These are phyloP conservation scores for Claviceps fusiformis DNA, from an alignment of 2,329 filamentous ascomycete species.

Conservation along the genomic window DNA sequence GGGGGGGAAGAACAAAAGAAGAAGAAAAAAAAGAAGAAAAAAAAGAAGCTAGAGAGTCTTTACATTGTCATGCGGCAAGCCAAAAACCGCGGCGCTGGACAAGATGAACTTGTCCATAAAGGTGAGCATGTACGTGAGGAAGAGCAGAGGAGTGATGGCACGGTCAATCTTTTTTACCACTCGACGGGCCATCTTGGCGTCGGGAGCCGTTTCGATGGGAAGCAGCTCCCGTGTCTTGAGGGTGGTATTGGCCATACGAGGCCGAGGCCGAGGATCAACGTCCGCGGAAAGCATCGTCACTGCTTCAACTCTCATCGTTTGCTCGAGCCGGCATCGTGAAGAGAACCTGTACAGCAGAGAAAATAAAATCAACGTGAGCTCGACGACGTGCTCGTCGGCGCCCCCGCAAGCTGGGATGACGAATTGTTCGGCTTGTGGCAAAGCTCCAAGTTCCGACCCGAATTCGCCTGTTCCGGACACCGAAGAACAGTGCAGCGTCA, in stretches of 20 bases:
- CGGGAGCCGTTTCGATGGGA: neutral
- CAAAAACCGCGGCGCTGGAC: slow-evolving; percentile 42
- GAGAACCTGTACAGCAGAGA: no score
- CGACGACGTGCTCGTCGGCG: no score
- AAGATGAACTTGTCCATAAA: slow-evolving; percentile 48
- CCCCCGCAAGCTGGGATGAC: no score
- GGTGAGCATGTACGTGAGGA: slow-evolving; percentile 42
- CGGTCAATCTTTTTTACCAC: slow-evolving; percentile 42
- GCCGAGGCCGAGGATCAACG: no score
- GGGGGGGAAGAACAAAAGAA: neutral
- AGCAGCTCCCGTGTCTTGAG: no score
- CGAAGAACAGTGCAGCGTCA: neutral
- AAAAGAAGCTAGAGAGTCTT: neutral
- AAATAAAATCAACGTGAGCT: no score
- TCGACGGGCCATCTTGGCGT: slow-evolving; percentile 17
- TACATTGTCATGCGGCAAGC: slow-evolving; percentile 32
- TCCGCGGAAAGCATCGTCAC: no score
- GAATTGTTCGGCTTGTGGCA: no score
- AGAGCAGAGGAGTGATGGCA: slow-evolving; percentile 39
- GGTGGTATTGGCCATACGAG: neutral
- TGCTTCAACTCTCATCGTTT: no score
- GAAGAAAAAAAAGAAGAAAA: neutral
- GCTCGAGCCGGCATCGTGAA: no score
- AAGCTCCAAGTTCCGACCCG: no score
- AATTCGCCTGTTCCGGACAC: no score